These are phyloP conservation scores for Termitomyces eurrhizus DNA, from an alignment of 768 basidiomycete genomes.

Conservation along the genomic window DNA sequence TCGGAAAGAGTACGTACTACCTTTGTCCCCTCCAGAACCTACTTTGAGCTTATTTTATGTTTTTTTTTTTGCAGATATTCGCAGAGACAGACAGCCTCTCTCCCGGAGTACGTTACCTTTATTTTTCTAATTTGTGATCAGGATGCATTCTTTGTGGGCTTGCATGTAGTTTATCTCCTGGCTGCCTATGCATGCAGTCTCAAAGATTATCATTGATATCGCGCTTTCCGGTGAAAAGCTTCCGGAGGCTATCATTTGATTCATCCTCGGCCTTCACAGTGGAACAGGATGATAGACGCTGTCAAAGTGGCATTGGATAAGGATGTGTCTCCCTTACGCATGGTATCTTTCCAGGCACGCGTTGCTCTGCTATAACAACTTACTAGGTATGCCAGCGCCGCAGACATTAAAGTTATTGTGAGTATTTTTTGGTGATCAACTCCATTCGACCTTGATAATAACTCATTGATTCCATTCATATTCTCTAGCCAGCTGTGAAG, in stretches of 20 bases:
- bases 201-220: conserved; percentile 23
- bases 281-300: conserved; percentile 26
- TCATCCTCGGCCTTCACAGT: conserved; percentile 32
- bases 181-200: conserved; percentile 33
- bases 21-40: background rate
- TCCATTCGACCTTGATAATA: background rate
- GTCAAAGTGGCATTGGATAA: background rate
- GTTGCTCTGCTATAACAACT: conserved; percentile 12
- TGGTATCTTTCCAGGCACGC: conserved; percentile 14
- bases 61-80: conserved; percentile 29
- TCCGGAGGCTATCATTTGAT: conserved; percentile 27
- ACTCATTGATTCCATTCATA: background rate
- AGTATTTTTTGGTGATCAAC: background rate
- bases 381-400: conserved; percentile 1
- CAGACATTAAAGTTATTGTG: conserved; percentile 4
- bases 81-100: conserved; percentile 28
- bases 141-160: background rate
- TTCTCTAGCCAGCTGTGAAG: conserved; percentile 29
- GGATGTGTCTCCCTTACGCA: background rate
- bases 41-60: background rate
- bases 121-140: too few relatives aligned
- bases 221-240: conserved; percentile 20
- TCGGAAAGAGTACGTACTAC: conserved; percentile 29
- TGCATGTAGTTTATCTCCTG: conserved; percentile 34
- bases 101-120: conserved; percentile 29